Conservation (phyloP, 75 land plant species). For the Selaginella moellendorffii region DNA sequence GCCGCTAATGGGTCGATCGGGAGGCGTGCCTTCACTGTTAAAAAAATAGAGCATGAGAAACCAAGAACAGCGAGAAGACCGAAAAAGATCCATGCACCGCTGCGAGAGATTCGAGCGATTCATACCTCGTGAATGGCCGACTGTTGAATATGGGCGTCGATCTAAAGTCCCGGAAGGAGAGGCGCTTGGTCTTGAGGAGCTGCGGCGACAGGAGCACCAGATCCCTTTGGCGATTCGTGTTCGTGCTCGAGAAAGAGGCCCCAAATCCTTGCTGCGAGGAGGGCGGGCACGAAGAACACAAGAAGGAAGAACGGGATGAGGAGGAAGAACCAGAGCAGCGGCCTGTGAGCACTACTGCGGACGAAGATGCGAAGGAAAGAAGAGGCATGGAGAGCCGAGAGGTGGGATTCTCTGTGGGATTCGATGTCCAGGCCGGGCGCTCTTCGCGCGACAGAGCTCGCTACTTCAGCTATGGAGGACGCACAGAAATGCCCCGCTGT, state of each 20-base stretch:
- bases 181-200: background rate
- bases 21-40: background rate
- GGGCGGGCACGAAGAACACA: background rate
- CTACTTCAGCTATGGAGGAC: too few species aligned
- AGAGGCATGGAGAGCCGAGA: background rate
- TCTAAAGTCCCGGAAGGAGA: background rate
- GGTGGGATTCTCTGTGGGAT: background rate
- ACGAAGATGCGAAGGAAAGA: background rate
- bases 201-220: background rate
- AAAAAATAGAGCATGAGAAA: too few species aligned
- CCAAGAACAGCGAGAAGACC: too few species aligned
- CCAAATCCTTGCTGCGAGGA: background rate
- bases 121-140: background rate
- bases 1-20: background rate
- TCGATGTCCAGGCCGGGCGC: background rate
- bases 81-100: too few species aligned
- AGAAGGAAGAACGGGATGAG: background rate
- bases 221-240: background rate
- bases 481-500: too few species aligned
- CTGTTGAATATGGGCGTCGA: background rate
- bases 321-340: background rate
- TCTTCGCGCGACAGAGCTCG: too few species aligned
- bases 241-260: background rate
- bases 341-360: constrained; percentile 2
- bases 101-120: too few species aligned